phyloP scores from a whole-genome alignment of 2,329 filamentous ascomycete genomes.

The Penicillium sp. region DNA sequence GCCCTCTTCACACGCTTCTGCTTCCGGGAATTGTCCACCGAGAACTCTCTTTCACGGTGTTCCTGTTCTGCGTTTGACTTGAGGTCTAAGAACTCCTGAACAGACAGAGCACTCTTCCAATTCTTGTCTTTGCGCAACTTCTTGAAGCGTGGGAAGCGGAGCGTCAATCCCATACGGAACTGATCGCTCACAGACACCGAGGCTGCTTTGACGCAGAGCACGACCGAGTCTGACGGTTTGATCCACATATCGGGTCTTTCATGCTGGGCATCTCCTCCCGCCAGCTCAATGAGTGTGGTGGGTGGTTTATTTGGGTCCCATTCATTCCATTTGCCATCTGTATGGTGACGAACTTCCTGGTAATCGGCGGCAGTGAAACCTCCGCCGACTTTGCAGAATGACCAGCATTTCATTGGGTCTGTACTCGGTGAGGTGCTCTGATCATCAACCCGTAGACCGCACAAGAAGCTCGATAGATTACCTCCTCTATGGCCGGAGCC shows the following conservation, averaged over 20 bases:
- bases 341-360: constrained; percentile 76
- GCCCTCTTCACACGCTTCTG: constrained; percentile 60
- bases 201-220: constrained; percentile 86
- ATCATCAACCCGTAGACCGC: constrained; percentile 76
- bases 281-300: constrained; percentile 76
- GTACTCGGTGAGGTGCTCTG: constrained; percentile 60
- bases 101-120: constrained; percentile 79
- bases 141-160: constrained; percentile 91
- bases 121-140: constrained; percentile 76
- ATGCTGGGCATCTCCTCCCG: constrained; percentile 71
- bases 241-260: constrained; percentile 94
- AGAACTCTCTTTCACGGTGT: constrained; percentile 72
- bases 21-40: constrained; percentile 68
- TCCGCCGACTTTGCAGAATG: constrained; percentile 98
- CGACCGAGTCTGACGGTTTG: constrained; percentile 80
- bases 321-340: constrained; percentile 86
- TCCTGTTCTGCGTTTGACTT: constrained; percentile 71
- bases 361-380: constrained; percentile 87
- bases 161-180: constrained; percentile 75
- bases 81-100: constrained; percentile 75
- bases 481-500: constrained; percentile 86
- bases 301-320: constrained; percentile 82
- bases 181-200: constrained; percentile 74
- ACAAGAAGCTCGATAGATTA: constrained; percentile 82
- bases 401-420: constrained; percentile 76